These are phyloP conservation scores for Chaetothyriales sp. DNA, from an alignment of 2,329 filamentous ascomycete genomes.

Conservation along the genomic window DNA sequence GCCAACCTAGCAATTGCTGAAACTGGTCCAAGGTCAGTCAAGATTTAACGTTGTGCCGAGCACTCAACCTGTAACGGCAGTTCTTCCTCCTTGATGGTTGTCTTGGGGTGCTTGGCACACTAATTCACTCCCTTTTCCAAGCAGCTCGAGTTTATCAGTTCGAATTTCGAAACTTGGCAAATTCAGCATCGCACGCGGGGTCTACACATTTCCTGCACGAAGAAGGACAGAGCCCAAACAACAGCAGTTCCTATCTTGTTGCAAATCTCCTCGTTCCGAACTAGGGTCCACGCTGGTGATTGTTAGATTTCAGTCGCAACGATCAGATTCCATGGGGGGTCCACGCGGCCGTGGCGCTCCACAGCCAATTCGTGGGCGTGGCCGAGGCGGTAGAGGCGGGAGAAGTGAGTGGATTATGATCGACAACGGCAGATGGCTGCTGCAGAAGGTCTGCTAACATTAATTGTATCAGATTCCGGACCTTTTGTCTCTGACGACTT, in stretches of 20 bases:
- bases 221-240: no score
- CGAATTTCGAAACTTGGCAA: background rate
- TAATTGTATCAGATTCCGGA: background rate
- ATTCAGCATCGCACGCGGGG: background rate
- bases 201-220: background rate
- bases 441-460: background rate
- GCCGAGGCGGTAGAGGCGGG: constrained; percentile 1
- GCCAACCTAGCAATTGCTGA: background rate
- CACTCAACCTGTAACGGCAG: background rate
- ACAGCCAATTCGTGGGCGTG: background rate
- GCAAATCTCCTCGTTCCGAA: background rate
- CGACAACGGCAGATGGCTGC: background rate
- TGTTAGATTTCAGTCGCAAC: background rate
- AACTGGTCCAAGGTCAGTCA: background rate
- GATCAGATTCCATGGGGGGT: background rate
- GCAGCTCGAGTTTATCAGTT: background rate
- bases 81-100: background rate
- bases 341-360: background rate
- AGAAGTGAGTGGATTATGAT: background rate
- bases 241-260: background rate
- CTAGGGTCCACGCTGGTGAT: background rate
- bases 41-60: background rate
- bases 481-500: background rate
- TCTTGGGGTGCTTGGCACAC: background rate
- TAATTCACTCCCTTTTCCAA: background rate